Base-by-base conservation (phyloP, 345 rosid species). In the Sisymbrium altissimum region DNA sequence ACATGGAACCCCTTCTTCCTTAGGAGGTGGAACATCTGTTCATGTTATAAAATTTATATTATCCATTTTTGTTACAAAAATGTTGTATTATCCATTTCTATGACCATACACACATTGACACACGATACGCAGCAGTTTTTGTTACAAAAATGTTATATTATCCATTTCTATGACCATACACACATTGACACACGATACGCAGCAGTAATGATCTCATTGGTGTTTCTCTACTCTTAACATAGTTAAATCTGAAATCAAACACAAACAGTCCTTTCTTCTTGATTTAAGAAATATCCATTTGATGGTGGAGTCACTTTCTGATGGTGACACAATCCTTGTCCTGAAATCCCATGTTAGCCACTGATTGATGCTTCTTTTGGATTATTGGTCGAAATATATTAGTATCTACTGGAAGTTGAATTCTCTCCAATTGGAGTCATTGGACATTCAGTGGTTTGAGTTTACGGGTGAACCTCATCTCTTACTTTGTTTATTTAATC, bases 291-390 rank as follows among this genome's bases (percentile, higher is more conserved):
- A 21, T 50, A 50, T 60, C 9, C 27, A 39, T 50, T 68, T 33
- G 40, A 68, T 52, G 64, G 41, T 68, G 29, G 68, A 75, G 64
- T 75, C 79, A 75, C 55, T 50, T 23, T 75, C 74, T 11, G 72
- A 66, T 21, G 18, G 27, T 57, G 67, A 74, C 61, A 58, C 56
- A 69, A 33, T 43, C 41, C 74, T 76, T 70, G 71, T 76, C 80
- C 71, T 70, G 0, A 14, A 54, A 45, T 63, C 71, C 25, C 66
- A 69, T 69, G 66, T 76, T 29, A 62, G 38, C 27, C 48, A 43
- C 56, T 70, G 71, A 55, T 76, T 69, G 71, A 45, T 53, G 53
- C 3, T 45, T 63, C 12, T 41, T 15, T 44, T 3, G 13, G 70
- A 44, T 62, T 33, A 68, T 75, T 52, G 57, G 64, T 75, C 61